phyloP scores from a whole-genome alignment of 2,329 filamentous ascomycete species.

The Colletotrichum aenigma region DNA sequence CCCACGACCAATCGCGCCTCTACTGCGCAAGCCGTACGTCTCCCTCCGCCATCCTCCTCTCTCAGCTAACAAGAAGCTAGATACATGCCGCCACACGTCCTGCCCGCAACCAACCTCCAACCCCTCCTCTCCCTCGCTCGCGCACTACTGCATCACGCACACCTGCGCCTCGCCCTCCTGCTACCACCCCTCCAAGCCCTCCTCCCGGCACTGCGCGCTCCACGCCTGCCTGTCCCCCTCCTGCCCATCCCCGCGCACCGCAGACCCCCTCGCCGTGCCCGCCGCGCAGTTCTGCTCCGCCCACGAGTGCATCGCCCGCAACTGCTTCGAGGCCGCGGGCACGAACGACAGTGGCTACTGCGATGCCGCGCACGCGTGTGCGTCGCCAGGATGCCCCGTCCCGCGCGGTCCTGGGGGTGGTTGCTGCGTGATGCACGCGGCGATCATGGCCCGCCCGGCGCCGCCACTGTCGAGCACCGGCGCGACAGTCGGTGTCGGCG shows the following conservation, averaged over 20 bases:
- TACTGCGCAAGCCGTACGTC: constrained; percentile 16
- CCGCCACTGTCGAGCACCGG: background rate
- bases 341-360: background rate
- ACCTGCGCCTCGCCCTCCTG: constrained; percentile 1
- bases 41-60: background rate
- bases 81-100: constrained; percentile 3
- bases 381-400: background rate
- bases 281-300: constrained; percentile 6
- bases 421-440: constrained; percentile 11
- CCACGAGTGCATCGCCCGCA: constrained; percentile 7
- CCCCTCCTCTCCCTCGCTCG: background rate
- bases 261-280: background rate
- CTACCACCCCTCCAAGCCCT: background rate
- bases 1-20: background rate
- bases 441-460: background rate
- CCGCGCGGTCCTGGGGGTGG: background rate
- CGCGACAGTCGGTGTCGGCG: background rate
- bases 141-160: constrained; percentile 14
- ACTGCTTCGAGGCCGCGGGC: background rate
- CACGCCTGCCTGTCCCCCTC: constrained; percentile 10
- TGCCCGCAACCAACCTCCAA: constrained; percentile 10
- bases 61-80: background rate
- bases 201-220: constrained; percentile 9
- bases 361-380: constrained; percentile 12
- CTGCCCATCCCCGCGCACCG: constrained; percentile 14